These are phyloP conservation scores for Hemileccinum rubropunctum DNA, from an alignment of 768 basidiomycete species.

Conservation along the genomic window DNA sequence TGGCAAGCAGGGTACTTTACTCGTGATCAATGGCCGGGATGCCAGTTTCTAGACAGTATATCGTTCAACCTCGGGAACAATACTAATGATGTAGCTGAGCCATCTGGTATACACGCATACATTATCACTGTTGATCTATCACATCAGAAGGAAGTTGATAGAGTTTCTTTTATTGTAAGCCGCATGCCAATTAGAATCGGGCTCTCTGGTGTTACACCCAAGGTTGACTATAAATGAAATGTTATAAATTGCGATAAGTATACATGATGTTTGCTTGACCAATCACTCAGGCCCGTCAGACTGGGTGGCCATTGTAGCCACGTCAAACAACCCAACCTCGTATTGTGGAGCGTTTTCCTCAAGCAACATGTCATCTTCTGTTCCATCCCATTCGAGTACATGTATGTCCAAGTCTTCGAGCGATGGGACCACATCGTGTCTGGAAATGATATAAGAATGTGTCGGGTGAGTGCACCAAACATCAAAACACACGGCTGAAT, in stretches of 20 bases:
- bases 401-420: too few relatives aligned
- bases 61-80: background rate
- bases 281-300: too few relatives aligned
- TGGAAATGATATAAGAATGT: too few relatives aligned
- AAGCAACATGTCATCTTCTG: too few relatives aligned
- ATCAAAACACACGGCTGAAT: too few relatives aligned
- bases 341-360: too few relatives aligned
- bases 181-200: background rate
- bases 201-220: background rate
- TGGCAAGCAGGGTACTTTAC: conserved; percentile 75
- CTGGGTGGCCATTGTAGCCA: too few relatives aligned
- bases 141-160: background rate
- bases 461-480: too few relatives aligned
- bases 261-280: too few relatives aligned
- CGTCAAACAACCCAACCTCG: too few relatives aligned
- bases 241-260: background rate
- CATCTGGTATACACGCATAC: background rate
- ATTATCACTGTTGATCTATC: conserved; percentile 2
- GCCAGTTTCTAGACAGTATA: background rate
- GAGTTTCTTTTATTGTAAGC: background rate
- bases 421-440: too few relatives aligned
- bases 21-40: conserved; percentile 15
- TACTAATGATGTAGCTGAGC: background rate
- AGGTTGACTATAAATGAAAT: background rate
- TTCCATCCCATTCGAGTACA: too few relatives aligned